These are phyloP conservation scores for Fonsecaea pugnacius DNA, from an alignment of 2,329 filamentous ascomycete species.

Conservation along the genomic window DNA sequence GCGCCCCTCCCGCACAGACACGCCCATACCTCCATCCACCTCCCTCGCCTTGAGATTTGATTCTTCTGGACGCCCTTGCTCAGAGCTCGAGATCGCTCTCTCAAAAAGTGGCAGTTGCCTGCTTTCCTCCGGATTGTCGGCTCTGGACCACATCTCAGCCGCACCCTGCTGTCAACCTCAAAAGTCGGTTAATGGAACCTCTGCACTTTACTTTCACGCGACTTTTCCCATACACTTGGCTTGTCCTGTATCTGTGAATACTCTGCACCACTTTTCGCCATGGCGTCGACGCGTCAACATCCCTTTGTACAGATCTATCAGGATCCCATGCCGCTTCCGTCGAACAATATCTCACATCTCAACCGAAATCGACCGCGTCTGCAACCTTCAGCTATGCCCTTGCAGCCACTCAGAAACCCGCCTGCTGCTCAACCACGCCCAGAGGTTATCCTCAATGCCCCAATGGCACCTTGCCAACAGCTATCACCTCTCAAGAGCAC, in stretches of 20 bases:
- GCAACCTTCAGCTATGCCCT: conserved; percentile 59
- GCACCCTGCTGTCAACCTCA: conserved; percentile 12
- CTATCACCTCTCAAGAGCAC: conserved; percentile 66
- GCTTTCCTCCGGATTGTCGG: conserved; percentile 12
- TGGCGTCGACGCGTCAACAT: conserved; percentile 44
- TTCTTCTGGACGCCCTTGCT: conserved; percentile 30
- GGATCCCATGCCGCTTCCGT: conserved; percentile 55
- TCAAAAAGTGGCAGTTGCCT: conserved; percentile 10
- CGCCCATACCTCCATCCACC: conserved; percentile 27
- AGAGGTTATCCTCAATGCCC: conserved; percentile 70
- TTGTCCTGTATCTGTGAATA: conserved; percentile 25
- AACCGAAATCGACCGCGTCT: conserved; percentile 47
- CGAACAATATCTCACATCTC: conserved; percentile 42
- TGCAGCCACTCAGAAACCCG: conserved; percentile 39
- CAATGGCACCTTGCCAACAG: conserved; percentile 49
- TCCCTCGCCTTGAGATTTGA: conserved; percentile 23
- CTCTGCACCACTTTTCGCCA: conserved; percentile 25
- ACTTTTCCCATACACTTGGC: conserved; percentile 27
- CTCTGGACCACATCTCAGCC: conserved; percentile 18
- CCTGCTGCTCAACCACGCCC: conserved; percentile 53
- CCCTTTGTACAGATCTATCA: conserved; percentile 63
- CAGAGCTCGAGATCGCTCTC: conserved; percentile 23
- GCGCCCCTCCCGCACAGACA: conserved; percentile 32
- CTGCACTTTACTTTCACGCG: conserved; percentile 26
- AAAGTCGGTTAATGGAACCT: conserved; percentile 28